These are phyloP conservation scores for Jaltomata sinuosa DNA, from an alignment of 257 asterid genomes.

Conservation along the genomic window DNA sequence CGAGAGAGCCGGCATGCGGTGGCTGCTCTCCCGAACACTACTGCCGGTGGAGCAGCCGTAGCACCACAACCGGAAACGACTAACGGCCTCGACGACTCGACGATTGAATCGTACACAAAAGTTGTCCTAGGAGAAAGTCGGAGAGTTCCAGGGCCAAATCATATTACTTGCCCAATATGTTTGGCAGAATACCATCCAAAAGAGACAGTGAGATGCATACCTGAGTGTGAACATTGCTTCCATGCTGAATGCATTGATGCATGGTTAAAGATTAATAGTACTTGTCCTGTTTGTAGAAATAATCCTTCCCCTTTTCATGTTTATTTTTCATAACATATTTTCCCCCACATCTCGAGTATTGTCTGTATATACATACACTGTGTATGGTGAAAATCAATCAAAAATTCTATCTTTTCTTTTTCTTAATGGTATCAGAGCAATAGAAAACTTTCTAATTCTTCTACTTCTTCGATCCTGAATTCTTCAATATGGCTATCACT, in stretches of 20 bases:
- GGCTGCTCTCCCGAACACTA: conserved; percentile 5
- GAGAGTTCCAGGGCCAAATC: conserved; percentile 55
- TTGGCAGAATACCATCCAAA: conserved; percentile 52
- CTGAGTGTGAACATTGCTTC: conserved; percentile 72
- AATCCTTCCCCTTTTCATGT: conserved; percentile 33
- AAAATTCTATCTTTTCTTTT: background rate
- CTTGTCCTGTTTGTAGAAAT: conserved; percentile 75
- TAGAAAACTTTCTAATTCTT: too few species aligned
- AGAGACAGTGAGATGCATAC: conserved; percentile 52
- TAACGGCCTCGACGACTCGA: conserved; percentile 55
- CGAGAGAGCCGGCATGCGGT: background rate
- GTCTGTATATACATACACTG: background rate
- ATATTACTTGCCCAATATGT: conserved; percentile 67
- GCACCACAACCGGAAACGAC: conserved; percentile 8
- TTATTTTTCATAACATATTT: background rate
- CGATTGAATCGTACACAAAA: conserved; percentile 56
- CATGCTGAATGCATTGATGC: conserved; percentile 80
- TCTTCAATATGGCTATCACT: background rate
- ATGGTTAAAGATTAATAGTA: conserved; percentile 55
- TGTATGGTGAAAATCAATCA: background rate
- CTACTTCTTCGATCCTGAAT: background rate
- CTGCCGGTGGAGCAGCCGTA: conserved; percentile 3
- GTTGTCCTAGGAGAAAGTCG: conserved; percentile 63
- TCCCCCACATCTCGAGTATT: background rate
- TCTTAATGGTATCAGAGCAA: background rate